Percentiles rank a stretch among this genome's conserved stretches.
Conservation (phyloP, 108 stramenopile genomes). For the Fistulifera solaris region DNA sequence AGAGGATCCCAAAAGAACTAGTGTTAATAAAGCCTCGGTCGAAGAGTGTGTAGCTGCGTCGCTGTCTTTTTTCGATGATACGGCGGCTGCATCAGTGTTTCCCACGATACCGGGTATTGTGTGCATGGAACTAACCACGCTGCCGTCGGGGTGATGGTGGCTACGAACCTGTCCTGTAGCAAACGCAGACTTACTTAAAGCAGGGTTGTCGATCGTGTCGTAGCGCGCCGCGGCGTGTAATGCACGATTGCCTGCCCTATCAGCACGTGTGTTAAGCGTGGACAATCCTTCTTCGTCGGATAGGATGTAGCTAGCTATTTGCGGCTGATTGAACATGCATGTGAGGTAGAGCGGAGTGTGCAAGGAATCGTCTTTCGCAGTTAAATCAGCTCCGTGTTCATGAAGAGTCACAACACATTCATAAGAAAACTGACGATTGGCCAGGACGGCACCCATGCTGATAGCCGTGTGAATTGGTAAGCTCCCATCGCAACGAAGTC, state of each 20-base stretch:
- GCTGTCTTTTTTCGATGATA: not conserved
- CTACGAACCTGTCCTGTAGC: conserved; percentile 10
- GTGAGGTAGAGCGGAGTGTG: conserved; percentile 81
- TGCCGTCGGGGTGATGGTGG: conserved; percentile 27
- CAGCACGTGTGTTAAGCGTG: conserved; percentile 61
- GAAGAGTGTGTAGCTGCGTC: conserved; percentile 6
- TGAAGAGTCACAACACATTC: conserved; percentile 51
- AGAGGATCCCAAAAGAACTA: conserved; percentile 46
- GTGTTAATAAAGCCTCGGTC: conserved; percentile 25
- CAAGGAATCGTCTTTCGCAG: conserved; percentile 70
- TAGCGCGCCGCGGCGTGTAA: conserved; percentile 84
- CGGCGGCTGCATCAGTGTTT: conserved; percentile 11
- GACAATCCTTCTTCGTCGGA: conserved; percentile 37
- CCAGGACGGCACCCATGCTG: conserved; percentile 59
- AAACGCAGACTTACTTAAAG: conserved; percentile 6
- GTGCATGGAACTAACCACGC: conserved; percentile 21
- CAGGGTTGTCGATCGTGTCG: conserved; percentile 26
- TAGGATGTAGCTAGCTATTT: conserved; percentile 52
- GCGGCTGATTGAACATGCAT: conserved; percentile 55
- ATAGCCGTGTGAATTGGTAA: conserved; percentile 75
- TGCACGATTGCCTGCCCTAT: conserved; percentile 66
- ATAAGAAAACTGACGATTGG: conserved; percentile 62
- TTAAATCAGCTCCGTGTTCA: conserved; percentile 61
- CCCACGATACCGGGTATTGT: conserved; percentile 31
- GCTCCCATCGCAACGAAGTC: conserved; percentile 76